Base-by-base conservation (phyloP, 1,284 basidiomycete species). In the Crucibulum cyathiforme region DNA sequence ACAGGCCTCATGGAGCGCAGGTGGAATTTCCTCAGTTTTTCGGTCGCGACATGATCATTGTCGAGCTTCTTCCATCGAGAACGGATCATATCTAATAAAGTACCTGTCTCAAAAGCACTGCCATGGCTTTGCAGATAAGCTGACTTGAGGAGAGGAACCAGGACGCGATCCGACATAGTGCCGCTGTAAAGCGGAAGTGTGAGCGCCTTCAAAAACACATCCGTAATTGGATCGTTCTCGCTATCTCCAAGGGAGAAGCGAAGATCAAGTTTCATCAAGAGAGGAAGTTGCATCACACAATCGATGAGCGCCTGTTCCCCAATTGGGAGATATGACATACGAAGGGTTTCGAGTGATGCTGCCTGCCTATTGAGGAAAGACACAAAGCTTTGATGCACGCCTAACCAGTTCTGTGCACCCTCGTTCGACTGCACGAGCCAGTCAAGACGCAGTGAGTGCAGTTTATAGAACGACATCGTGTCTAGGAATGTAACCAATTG, bases 251-350 rank as follows among this genome's bases (percentile, higher is more conserved):
- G 58, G 7, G 76, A 72, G 58, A 76, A 77, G 8, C 71, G 69
- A 41, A 82, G 58, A 43, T 73, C 69, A 45, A 81, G 64, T 36
- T 65, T 58, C 7, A 59, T 66, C 34, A 81, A 58, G 7, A 56
- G 56, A 19, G 73, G 70, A 17, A 78, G 55, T 15, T 63, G 62
- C 36, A 60, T 53, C 24, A 82, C 60, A 54, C 69, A 75, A 17
- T 68, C 64, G 17, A 77, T 46, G 13, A 80, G 57, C 38, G 77
- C 66, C 31, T 47, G 56, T 56, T 77, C 74, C n/a, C 68, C 65
- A 51, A 80, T 45, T 6, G 80, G 80, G 46, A 81, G 67, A 57
- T 80, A 80, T 8, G 70, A 60, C 7, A 82, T 60, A 36, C 61
- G 66, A 46, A 82, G 70, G 15, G 63, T 61, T 34, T 64, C 61